These are phyloP conservation scores for Penicillium chermesinum DNA, from an alignment of 495 filamentous ascomycete species.

Conservation along the genomic window DNA sequence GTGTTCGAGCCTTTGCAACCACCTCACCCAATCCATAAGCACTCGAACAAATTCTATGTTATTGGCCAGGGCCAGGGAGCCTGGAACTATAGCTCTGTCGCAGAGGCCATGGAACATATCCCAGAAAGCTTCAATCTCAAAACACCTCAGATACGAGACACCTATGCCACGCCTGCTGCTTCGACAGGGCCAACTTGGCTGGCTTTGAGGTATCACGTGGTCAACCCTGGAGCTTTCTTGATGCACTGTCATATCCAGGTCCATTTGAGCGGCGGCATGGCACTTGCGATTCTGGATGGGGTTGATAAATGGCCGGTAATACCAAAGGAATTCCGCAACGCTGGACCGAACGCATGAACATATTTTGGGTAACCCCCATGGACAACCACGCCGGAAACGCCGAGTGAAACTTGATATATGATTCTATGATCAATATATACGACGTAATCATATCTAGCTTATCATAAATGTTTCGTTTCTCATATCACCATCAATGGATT, in stretches of 20 bases:
- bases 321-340: not conserved
- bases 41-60: slow-evolving; percentile 43
- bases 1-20: slow-evolving; percentile 13
- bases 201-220: slow-evolving; percentile 48
- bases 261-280: slow-evolving; percentile 47
- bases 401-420: not conserved
- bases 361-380: too few species aligned
- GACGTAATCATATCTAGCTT: too few species aligned
- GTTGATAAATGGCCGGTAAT: slow-evolving; percentile 41
- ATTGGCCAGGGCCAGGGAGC: slow-evolving; percentile 27
- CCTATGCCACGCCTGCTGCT: slow-evolving; percentile 31
- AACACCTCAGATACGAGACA: slow-evolving; percentile 34
- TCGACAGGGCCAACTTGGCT: slow-evolving; percentile 18
- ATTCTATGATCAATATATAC: too few species aligned
- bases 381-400: not conserved
- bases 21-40: slow-evolving; percentile 51
- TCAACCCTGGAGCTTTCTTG: slow-evolving; percentile 47
- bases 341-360: not conserved
- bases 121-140: slow-evolving; percentile 31
- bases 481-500: too few species aligned
- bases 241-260: slow-evolving; percentile 51
- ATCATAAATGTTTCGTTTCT: too few species aligned
- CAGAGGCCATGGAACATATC: slow-evolving; percentile 34
- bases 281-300: slow-evolving; percentile 43
- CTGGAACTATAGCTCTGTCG: slow-evolving; percentile 39